Percentiles rank a stretch among this genome's conserved stretches.
phyloP scores from a whole-genome alignment of 2,329 filamentous ascomycete genomes.

The Trichoderma oligosporum region DNA sequence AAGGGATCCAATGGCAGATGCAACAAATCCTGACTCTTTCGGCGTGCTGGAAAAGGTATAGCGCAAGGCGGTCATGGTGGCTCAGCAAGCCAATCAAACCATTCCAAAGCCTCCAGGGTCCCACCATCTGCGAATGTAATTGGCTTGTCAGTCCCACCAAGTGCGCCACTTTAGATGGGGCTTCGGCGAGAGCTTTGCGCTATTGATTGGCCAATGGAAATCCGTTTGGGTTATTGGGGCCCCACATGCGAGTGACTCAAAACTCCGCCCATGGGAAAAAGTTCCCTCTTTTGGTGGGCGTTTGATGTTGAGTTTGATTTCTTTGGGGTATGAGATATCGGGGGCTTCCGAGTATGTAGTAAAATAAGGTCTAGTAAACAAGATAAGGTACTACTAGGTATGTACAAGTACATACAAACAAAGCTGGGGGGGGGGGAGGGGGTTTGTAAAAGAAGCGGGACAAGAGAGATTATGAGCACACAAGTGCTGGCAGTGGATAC shows the following conservation, averaged over 20 bases:
- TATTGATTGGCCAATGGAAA: constrained; percentile 34
- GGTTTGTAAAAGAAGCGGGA: too few relatives aligned
- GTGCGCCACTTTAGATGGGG: constrained; percentile 28
- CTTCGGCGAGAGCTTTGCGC: constrained; percentile 35
- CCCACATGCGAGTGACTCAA: constrained; percentile 33
- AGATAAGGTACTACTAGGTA: too few relatives aligned
- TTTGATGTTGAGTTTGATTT: neutral
- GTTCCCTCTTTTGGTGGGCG: neutral
- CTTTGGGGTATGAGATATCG: neutral
- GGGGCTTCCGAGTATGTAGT: neutral
- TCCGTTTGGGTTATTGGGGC: constrained; percentile 1
- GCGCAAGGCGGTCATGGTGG: constrained; percentile 24
- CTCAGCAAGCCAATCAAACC: constrained; percentile 30
- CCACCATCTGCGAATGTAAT: constrained; percentile 22
- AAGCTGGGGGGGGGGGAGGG: too few relatives aligned
- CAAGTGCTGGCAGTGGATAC: too few relatives aligned
- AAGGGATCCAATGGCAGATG: too few relatives aligned
- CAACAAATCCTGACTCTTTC: constrained; percentile 41
- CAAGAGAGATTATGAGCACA: too few relatives aligned
- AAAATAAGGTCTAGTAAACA: too few relatives aligned
- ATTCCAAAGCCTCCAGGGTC: constrained; percentile 3
- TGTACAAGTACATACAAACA: too few relatives aligned
- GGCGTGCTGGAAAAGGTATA: constrained; percentile 42
- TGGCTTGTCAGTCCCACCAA: constrained; percentile 29
- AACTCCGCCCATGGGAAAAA: constrained; percentile 10